Evolutionary conservation across 2,329 filamentous ascomycete species (phyloP).

Genomic region (Zymoseptoria pseudotritici): DNA sequence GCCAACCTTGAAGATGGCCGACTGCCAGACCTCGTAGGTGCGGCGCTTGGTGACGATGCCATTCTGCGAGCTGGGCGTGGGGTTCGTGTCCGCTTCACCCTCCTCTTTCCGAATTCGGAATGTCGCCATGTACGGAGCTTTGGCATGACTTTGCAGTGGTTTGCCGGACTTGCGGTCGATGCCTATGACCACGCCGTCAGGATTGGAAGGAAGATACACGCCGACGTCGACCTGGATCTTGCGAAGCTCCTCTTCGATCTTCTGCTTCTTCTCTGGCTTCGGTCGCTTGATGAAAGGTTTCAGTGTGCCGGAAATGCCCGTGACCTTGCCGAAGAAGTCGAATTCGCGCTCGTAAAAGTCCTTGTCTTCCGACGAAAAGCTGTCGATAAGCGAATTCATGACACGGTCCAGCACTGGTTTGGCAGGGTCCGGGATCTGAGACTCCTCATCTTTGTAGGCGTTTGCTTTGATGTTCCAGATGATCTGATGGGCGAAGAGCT

Average conservation of each 20-base stretch:
- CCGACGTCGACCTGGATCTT: slow-evolving; percentile 97
- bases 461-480: slow-evolving; percentile 99
- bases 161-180: slow-evolving; percentile 98
- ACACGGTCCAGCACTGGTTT: slow-evolving; percentile 92
- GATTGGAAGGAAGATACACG: slow-evolving; percentile 94
- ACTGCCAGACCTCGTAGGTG: slow-evolving; percentile 94
- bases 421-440: slow-evolving; percentile 78
- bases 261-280: slow-evolving; percentile 97
- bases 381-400: slow-evolving; percentile 71
- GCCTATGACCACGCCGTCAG: slow-evolving; percentile 91
- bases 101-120: slow-evolving; percentile 89
- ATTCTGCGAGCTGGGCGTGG: slow-evolving; percentile 23
- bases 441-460: slow-evolving; percentile 94
- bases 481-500: slow-evolving; percentile 96
- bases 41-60: slow-evolving; percentile 24
- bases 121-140: slow-evolving; percentile 97
- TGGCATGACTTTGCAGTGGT: slow-evolving; percentile 93
- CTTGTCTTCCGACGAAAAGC: slow-evolving; percentile 71
- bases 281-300: slow-evolving; percentile 85
- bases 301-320: slow-evolving; percentile 87
- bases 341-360: slow-evolving; percentile 93
- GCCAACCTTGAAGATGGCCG: slow-evolving; percentile 98
- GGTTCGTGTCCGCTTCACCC: slow-evolving; percentile 42
- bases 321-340: slow-evolving; percentile 96
- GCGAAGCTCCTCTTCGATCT: slow-evolving; percentile 95